Conservation (phyloP, 148 eudicot genomes). For the Vaccinium vitisidaea region DNA sequence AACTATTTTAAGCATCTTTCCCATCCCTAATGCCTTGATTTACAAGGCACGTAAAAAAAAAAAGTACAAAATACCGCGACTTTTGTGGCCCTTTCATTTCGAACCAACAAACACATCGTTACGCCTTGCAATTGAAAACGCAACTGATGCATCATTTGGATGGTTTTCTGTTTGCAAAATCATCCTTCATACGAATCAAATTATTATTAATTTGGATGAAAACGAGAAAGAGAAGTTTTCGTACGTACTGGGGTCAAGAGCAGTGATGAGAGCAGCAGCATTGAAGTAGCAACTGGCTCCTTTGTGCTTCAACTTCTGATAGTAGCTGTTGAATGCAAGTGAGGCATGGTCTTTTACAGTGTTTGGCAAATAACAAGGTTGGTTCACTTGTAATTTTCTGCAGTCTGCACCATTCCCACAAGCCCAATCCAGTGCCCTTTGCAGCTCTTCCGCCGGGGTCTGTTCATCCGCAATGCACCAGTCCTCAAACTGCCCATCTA, state of each 20-base stretch:
- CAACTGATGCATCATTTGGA: not conserved
- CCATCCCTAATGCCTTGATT: too few species aligned
- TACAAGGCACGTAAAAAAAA: not conserved
- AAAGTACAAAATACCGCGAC: not conserved
- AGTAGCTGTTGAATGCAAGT: constrained; percentile 81
- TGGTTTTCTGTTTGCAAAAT: not conserved
- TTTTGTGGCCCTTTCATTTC: not conserved
- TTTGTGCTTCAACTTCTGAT: constrained; percentile 61
- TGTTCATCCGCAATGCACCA: constrained; percentile 82
- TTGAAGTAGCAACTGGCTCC: constrained; percentile 76
- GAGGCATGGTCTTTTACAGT: constrained; percentile 72
- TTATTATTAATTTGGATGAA: not conserved
- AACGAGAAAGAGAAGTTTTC: not conserved
- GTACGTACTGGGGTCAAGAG: constrained; percentile 65
- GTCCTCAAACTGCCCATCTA: constrained; percentile 58
- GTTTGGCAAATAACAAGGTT: constrained; percentile 61
- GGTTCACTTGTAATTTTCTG: constrained; percentile 37
- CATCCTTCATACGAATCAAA: not conserved
- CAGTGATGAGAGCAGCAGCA: constrained; percentile 58
- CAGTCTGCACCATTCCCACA: constrained; percentile 79
- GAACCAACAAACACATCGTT: not conserved
- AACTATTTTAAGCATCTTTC: not conserved
- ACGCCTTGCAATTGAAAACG: not conserved
- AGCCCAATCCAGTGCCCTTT: constrained; percentile 62
- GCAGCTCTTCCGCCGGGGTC: constrained; percentile 46